Conservation (phyloP, 2,329 filamentous ascomycete species). For the Aspergillus vadensis region DNA sequence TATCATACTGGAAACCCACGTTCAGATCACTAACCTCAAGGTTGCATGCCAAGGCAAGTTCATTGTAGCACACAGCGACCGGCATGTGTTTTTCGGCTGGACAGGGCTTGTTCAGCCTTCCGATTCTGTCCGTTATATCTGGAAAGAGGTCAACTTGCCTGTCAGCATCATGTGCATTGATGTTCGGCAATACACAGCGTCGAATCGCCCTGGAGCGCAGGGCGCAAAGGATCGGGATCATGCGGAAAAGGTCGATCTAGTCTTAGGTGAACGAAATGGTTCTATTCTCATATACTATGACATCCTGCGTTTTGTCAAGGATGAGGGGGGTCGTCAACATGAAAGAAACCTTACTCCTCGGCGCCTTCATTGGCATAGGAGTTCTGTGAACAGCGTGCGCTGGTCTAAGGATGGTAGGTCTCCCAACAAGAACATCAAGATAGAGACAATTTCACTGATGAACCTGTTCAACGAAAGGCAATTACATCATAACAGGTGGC, state of each 20-base stretch:
- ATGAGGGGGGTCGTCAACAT: conserved; percentile 49
- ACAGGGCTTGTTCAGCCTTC: conserved; percentile 37
- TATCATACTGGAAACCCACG: conserved; percentile 33
- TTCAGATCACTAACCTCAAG: conserved; percentile 33
- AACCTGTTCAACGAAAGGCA: conserved; percentile 59
- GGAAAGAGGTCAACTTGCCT: conserved; percentile 57
- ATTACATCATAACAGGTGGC: conserved; percentile 92
- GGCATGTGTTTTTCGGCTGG: conserved; percentile 62
- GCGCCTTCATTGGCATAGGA: conserved; percentile 88
- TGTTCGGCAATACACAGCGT: conserved; percentile 50
- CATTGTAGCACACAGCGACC: conserved; percentile 43
- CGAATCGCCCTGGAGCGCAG: conserved; percentile 18
- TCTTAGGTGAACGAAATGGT: conserved; percentile 74
- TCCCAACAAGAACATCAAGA: not conserved
- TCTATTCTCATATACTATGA: conserved; percentile 81
- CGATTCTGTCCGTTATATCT: conserved; percentile 50
- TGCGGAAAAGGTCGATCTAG: conserved; percentile 65
- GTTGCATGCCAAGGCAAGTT: conserved; percentile 34
- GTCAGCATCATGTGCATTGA: conserved; percentile 70
- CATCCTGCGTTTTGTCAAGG: conserved; percentile 60
- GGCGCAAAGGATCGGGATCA: conserved; percentile 28
- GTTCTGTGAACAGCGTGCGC: conserved; percentile 78
- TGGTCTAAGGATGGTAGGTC: conserved; percentile 84
- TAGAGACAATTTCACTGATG: conserved; percentile 6
- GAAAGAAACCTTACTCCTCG: conserved; percentile 53